Base-by-base conservation (phyloP, 169 alveolate species). In the Plasmodium relictum region DNA sequence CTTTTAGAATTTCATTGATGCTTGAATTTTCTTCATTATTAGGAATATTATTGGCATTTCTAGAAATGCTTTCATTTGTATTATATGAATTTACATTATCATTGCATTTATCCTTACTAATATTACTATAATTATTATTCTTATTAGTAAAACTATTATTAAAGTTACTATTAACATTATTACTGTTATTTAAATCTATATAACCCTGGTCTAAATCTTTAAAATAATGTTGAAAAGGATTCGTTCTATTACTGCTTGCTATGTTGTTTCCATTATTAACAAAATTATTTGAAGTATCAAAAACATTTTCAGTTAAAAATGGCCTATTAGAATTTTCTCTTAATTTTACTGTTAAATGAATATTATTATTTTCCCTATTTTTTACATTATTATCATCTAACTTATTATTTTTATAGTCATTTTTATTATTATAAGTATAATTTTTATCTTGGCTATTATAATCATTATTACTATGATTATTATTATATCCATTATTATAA, bases 261-360 rank as follows among this genome's bases (percentile, higher is more conserved):
- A n/a, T 50, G 16, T 50, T 22, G 16, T 50, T 22, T 22, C 18
- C 48, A 31, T 20, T 63, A 12, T 7, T 31, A 8, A 22, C 68
- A 20, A 16, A 16, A 0, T 16, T 31, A 58, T 14, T 58, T 0
- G 68, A 58, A 5, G 42, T 20, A 58, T 58, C 68, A 20, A 58
- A 58, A 58, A 58, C 68, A 58, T 58, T 58, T 58, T 58, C 73
- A 31, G 20, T 18, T 39, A 65, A 18, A 37, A 14, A 31, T 4
- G 73, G 24, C 37, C 41, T 3, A 31, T 31, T 58, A 58, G 66
- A 14, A n/a, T 39, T n/a, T 56, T 7, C 16, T 2, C 7, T 56
- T 56, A 56, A 14, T 1, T 16, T 20, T 20, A 58, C 26, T 20
- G 0, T 20, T 58, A n/a, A n/a, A 9, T 16, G 14, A 7, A 16